Evolutionary conservation across 371 early-diverging fungal species (phyloP).

Genomic region (Circinella minor): DNA sequence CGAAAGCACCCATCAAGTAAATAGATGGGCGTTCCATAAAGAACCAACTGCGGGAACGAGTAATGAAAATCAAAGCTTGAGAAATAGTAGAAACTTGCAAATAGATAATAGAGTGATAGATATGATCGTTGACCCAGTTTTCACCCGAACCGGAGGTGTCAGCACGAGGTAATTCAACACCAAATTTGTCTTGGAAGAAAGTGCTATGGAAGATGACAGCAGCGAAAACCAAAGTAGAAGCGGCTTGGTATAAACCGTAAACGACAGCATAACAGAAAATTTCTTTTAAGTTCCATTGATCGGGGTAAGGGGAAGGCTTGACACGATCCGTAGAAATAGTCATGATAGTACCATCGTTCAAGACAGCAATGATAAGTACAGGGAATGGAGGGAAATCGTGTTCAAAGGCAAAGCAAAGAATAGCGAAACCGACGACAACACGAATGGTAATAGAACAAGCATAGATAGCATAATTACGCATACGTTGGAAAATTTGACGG

Average conservation of each 20-base stretch:
- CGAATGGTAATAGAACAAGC: conserved; percentile 68
- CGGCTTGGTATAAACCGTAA: conserved; percentile 61
- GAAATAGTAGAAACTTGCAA: conserved; percentile 63
- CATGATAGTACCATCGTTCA: conserved; percentile 70
- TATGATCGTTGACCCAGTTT: conserved; percentile 36
- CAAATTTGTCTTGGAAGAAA: conserved; percentile 54
- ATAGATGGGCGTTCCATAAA: conserved; percentile 60
- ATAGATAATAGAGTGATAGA: conserved; percentile 60
- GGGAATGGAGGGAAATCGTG: conserved; percentile 70
- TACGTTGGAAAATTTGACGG: conserved; percentile 77
- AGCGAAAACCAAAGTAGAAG: conserved; percentile 60
- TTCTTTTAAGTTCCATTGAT: conserved; percentile 62
- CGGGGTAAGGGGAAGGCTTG: conserved; percentile 59
- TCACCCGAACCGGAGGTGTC: conserved; percentile 1
- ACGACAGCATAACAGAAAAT: conserved; percentile 61
- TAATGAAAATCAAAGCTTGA: conserved; percentile 64
- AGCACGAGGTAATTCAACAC: conserved; percentile 20
- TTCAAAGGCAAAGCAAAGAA: conserved; percentile 60
- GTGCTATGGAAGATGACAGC: conserved; percentile 44
- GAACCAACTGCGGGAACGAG: conserved; percentile 65
- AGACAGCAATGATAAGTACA: conserved; percentile 65
- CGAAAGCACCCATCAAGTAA: conserved; percentile 55
- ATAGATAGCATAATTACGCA: conserved; percentile 67
- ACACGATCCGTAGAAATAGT: conserved; percentile 67
- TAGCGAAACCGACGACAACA: conserved; percentile 66